Evolutionary conservation across 2,329 filamentous ascomycete genomes (phyloP).

Genomic region (Claviceps humidiphila): DNA sequence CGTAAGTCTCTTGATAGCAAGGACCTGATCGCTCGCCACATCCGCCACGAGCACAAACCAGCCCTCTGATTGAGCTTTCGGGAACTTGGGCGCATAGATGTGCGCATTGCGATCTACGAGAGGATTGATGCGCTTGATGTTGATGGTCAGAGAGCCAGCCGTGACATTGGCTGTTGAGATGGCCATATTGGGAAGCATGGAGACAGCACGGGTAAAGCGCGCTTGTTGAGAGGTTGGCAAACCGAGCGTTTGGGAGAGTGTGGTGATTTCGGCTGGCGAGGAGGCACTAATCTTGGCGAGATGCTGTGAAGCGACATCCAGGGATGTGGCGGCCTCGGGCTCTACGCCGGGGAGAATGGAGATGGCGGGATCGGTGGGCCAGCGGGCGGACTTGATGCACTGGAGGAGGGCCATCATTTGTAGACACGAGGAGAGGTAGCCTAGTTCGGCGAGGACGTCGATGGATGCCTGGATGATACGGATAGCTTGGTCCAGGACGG

Average conservation of each 20-base stretch:
- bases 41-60: constrained; percentile 77
- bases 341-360: constrained; percentile 67
- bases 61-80: constrained; percentile 87
- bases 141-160: constrained; percentile 48
- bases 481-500: constrained; percentile 86
- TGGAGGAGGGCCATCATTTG: constrained; percentile 80
- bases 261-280: constrained; percentile 21
- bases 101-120: constrained; percentile 52
- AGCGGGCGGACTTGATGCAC: constrained; percentile 82
- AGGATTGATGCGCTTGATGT: constrained; percentile 53
- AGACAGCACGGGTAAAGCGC: constrained; percentile 45
- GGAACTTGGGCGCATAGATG: constrained; percentile 79
- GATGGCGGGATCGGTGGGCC: constrained; percentile 70
- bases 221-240: constrained; percentile 30
- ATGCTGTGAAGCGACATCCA: constrained; percentile 19
- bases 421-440: constrained; percentile 61
- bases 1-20: constrained; percentile 74
- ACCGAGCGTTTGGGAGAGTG: constrained; percentile 36
- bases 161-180: constrained; percentile 49
- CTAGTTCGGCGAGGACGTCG: constrained; percentile 85
- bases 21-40: constrained; percentile 54
- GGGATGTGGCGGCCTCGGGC: constrained; percentile 18
- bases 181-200: constrained; percentile 55
- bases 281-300: constrained; percentile 30
- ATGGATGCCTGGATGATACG: constrained; percentile 94